Evolutionary conservation across 2,329 filamentous ascomycete species (phyloP).

Genomic region (Apiospora marii): DNA sequence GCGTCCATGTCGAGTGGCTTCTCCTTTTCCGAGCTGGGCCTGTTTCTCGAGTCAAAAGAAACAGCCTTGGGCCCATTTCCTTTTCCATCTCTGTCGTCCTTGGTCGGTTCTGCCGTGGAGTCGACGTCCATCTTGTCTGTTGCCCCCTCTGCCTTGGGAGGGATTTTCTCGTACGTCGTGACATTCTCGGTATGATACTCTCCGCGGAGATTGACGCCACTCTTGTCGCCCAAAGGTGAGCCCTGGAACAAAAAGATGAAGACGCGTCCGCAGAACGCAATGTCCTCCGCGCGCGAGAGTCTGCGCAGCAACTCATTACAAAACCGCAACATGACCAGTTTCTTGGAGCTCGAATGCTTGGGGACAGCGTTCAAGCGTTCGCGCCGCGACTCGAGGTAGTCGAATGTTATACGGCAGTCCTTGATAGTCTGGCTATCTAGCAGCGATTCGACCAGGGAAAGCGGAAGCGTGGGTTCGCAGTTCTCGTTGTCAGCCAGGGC

Average conservation of each 20-base stretch:
- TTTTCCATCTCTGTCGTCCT: constrained; percentile 43
- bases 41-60: constrained; percentile 53
- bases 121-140: constrained; percentile 74
- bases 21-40: constrained; percentile 55
- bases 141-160: constrained; percentile 43
- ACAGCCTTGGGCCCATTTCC: constrained; percentile 52
- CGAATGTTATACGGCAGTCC: constrained; percentile 89
- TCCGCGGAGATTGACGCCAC: constrained; percentile 93
- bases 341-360: constrained; percentile 64
- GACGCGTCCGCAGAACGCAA: constrained; percentile 94
- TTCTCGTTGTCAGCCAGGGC: constrained; percentile 84
- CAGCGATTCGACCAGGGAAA: constrained; percentile 93
- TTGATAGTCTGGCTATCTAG: constrained; percentile 95
- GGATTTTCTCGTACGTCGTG: constrained; percentile 77
- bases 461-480: constrained; percentile 81
- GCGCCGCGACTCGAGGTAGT: constrained; percentile 91
- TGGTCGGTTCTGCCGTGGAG: constrained; percentile 47
- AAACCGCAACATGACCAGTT: constrained; percentile 86
- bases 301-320: constrained; percentile 96
- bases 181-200: constrained; percentile 97
- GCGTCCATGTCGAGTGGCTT: constrained; percentile 70
- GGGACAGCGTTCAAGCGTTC: constrained; percentile 85
- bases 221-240: constrained; percentile 95
- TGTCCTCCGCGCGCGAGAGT: constrained; percentile 94
- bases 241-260: constrained; percentile 98